Percentiles rank a stretch among this genome's conserved stretches.
Conservation (phyloP, 192 early-diverging fungal genomes). For the Coemansia sp. region DNA sequence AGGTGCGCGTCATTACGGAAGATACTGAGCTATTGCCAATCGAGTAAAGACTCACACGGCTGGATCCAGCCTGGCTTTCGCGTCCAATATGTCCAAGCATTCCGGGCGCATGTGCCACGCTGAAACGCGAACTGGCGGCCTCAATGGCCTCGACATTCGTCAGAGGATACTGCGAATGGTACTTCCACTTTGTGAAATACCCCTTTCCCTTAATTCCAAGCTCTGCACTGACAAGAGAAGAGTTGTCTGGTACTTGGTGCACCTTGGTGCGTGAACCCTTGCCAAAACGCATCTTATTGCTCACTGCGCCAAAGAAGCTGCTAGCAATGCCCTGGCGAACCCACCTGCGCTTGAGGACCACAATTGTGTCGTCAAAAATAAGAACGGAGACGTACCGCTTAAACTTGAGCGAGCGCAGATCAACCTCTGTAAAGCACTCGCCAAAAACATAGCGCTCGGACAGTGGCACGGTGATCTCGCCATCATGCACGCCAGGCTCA, state of each 20-base stretch:
- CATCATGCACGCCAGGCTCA: constrained; percentile 59
- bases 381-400: constrained; percentile 65
- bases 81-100: constrained; percentile 41
- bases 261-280: constrained; percentile 42
- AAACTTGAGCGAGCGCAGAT: constrained; percentile 61
- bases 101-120: constrained; percentile 44
- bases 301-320: constrained; percentile 58
- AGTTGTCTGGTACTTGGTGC: constrained; percentile 44
- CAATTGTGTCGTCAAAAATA: constrained; percentile 65
- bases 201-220: constrained; percentile 56
- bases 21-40: constrained; percentile 57
- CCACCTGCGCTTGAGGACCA: constrained; percentile 71
- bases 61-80: constrained; percentile 46
- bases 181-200: constrained; percentile 73
- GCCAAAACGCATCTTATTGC: constrained; percentile 56
- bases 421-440: constrained; percentile 67
- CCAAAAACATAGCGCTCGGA: constrained; percentile 64
- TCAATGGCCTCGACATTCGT: constrained; percentile 61
- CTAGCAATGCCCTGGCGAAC: constrained; percentile 55
- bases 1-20: constrained; percentile 57
- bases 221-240: constrained; percentile 58
- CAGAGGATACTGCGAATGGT: constrained; percentile 61
- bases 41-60: constrained; percentile 55
- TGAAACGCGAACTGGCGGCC: constrained; percentile 58
- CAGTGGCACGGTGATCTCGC: constrained; percentile 56